Evolutionary conservation across 1,284 basidiomycete species (phyloP), one percentile per base, ranked within the genome.

Genomic region (Boletus mariae): DNA sequence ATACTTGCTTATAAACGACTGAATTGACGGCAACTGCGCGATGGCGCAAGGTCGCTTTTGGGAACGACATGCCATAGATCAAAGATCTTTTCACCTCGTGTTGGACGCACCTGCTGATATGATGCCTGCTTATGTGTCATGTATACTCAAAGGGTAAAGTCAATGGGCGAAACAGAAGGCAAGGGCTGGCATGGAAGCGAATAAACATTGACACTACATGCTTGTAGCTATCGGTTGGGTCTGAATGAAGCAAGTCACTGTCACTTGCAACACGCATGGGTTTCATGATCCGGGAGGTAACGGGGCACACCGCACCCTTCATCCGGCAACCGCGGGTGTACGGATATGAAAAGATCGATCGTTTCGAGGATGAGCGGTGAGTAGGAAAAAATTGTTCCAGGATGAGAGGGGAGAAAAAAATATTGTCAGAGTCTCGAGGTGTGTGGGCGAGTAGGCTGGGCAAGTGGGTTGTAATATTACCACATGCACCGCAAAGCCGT

Each of bases 61-160:
- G 68, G 49, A 69, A 65, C 13, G 23, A 47, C 5, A 15, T 26
- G 9, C 20, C 20, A 34, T 9, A 15, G 56, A 69, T 59, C 62
- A 70, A 58, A 67, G 62, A 66, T 57, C 45, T 55, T 40, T 62
- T 57, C 54, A 70, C 66, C 66, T 70, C 66, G 61, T 68, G 66
- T 59, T 56, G 35, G 26, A 58, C 57, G 54, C 69, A 68, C 67
- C 51, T 60, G 53, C 44, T 64, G 64, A 69, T 66, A 62, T 59
- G 64, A 61, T 56, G 55, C 47, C 20, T 53, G 43, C 68, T 34
- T 5, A 34, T 37, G 35, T 41, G 38, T 23, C 38, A 41, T 40
- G 58, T 58, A 59, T 57, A 57, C 61, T 58, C 52, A 60, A 57
- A 55, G 57, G 63, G 64, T 51, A 64, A 52, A 49, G 26, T 35